A percentile compares a stretch with the other conserved stretches of the same genome.
These are phyloP conservation scores for Aspergillus hancockii DNA, from an alignment of 495 filamentous ascomycete genomes.

Conservation along the genomic window DNA sequence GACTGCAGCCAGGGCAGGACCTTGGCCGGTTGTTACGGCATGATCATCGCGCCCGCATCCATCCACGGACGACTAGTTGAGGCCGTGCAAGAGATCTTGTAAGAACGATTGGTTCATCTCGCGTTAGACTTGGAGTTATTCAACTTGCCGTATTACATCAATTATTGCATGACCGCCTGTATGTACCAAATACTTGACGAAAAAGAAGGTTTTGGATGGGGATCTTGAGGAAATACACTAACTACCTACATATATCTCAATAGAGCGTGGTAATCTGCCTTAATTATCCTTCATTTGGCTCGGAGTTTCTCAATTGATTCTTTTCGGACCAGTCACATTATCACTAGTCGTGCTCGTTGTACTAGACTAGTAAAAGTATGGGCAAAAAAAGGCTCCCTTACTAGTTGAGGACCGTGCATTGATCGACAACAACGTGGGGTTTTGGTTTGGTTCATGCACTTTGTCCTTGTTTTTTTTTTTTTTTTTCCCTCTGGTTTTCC, in stretches of 20 bases:
- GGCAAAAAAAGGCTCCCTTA: background rate
- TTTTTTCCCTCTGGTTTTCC: background rate
- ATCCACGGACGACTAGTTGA: constrained; percentile 40
- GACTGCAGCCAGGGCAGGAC: constrained; percentile 44
- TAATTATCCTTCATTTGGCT: too few relatives aligned
- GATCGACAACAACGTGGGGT: constrained; percentile 13
- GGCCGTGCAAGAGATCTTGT: constrained; percentile 33
- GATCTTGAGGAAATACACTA: background rate
- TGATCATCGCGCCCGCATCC: constrained; percentile 45
- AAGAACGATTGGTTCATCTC: background rate
- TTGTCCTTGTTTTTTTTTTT: background rate
- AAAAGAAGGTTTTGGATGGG: background rate
- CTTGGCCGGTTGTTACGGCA: constrained; percentile 40
- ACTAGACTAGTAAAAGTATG: too few relatives aligned
- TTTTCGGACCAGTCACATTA: too few relatives aligned
- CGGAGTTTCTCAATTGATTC: too few relatives aligned
- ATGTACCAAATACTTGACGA: too few relatives aligned
- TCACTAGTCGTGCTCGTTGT: too few relatives aligned
- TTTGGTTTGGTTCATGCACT: background rate
- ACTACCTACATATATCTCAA: background rate
- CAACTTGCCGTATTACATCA: too few relatives aligned
- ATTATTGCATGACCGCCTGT: too few relatives aligned
- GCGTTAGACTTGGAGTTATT: background rate
- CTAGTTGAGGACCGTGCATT: constrained; percentile 13
- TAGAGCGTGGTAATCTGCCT: too few relatives aligned